Base-by-base conservation (phyloP, 2,329 filamentous ascomycete genomes). In the Lojkania enalia region DNA sequence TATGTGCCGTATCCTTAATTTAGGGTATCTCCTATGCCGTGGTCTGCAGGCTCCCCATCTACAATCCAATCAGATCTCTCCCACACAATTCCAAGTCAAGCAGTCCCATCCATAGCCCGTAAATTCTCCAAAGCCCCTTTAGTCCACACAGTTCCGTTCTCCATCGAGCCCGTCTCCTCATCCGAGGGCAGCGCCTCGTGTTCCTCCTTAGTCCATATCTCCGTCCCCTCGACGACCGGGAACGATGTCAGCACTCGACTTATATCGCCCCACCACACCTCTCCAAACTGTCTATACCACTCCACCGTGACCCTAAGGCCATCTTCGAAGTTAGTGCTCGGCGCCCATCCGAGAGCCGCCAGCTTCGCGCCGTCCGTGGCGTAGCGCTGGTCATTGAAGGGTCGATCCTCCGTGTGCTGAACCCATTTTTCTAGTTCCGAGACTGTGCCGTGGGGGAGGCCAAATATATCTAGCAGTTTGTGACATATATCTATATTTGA, bases 381-480 rank as follows among this genome's bases (percentile, higher is more conserved):
- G 45, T 71, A 71, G 18, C 69, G 60, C 40, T 66, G 63, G 42
- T 72, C 70, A 37, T 71, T 70, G 58, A 71, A 92, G 0, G 87
- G 88, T 15, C 88, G 79, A 70, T 94, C 88, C 52, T 84, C 79
- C 2, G 86, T 89, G 69, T 88, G 86, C 66, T 86, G 82, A 57
- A 91, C 80, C 79, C 83, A 87, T 57, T 78, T 78, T 46, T 77
- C 74, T 42, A 85, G 75, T 41, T 84, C 77, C 11, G 58, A 46
- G 5, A 74, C 69, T 7, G 56, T 64, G 11, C 42, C 39, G 39
- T 60, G 52, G 9, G 60, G 48, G 46, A 87, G 77, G 15, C 76
- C 76, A 63, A 90, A 82, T 44, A 84, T 75, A 21, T 75, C 73
- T 19, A 91, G 75, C 14, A 92, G 74, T 65, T 78, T 81, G 47